phyloP scores from a whole-genome alignment of 1,139 yeast genomes.

The Trichomonascaceae sp. region DNA sequence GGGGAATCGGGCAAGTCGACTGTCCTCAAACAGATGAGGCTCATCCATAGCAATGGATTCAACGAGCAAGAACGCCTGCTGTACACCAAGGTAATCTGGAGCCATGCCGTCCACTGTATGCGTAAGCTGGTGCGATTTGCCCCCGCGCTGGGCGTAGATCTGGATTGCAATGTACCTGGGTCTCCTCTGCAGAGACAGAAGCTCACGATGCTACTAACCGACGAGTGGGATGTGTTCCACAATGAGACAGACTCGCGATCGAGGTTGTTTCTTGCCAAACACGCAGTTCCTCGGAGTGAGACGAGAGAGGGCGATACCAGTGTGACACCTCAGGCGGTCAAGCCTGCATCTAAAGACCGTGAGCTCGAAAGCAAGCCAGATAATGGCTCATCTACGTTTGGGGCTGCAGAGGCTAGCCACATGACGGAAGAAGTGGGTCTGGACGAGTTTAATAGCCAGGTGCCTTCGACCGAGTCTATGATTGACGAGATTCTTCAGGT shows the following conservation, averaged over 20 bases:
- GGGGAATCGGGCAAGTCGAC: conserved; percentile 97
- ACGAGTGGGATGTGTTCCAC: conserved; percentile 6
- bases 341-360: conserved; percentile 53
- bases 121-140: conserved; percentile 49
- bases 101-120: conserved; percentile 84
- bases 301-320: conserved; percentile 54
- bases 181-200: conserved; percentile 8
- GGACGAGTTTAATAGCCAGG: not conserved
- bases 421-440: not conserved
- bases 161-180: conserved; percentile 13
- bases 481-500: too few species aligned
- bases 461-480: too few species aligned
- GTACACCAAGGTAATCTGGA: conserved; percentile 88
- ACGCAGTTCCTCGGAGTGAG: conserved; percentile 22
- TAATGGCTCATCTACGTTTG: conserved; percentile 33
- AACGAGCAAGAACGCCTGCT: conserved; percentile 65
- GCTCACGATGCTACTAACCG: conserved; percentile 4
- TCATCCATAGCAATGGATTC: conserved; percentile 80
- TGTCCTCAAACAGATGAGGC: conserved; percentile 80
- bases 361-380: conserved; percentile 63
- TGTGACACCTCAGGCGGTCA: conserved; percentile 52
- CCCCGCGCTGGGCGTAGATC: conserved; percentile 11
- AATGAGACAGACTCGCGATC: conserved; percentile 5
- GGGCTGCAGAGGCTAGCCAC: not conserved
- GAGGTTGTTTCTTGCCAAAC: conserved; percentile 3